A percentile compares a stretch with the other conserved stretches of the same genome.
phyloP scores from a whole-genome alignment of 192 early-diverging fungal species.

The Backusella sp. region DNA sequence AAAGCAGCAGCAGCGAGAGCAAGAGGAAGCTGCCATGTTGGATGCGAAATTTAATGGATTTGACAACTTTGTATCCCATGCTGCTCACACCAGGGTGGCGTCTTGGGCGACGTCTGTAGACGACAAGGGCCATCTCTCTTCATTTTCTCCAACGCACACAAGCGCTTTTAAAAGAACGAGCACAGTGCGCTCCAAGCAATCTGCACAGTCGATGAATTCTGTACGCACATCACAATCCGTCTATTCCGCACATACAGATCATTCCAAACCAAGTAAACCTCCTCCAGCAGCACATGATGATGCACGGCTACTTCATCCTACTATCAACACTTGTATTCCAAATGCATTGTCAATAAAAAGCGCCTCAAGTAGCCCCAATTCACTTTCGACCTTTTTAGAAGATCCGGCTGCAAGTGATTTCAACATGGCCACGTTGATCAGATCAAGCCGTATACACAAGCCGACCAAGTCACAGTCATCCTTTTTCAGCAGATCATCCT shows the following conservation, averaged over 20 bases:
- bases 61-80: constrained; percentile 17
- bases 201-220: not conserved
- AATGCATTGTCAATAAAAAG: not conserved
- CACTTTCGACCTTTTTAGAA: not conserved
- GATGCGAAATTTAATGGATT: constrained; percentile 30
- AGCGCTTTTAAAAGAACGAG: not conserved
- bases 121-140: not conserved
- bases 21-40: constrained; percentile 22
- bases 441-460: constrained; percentile 8
- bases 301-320: not conserved
- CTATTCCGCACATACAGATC: not conserved
- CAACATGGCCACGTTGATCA: not conserved
- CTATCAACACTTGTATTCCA: not conserved
- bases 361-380: not conserved
- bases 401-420: not conserved
- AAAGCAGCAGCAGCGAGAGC: constrained; percentile 1
- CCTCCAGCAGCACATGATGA: not conserved
- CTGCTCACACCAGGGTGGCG: not conserved
- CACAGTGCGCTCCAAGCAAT: not conserved
- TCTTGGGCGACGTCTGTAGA: not conserved
- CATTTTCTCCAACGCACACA: constrained; percentile 1
- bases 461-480: constrained; percentile 27
- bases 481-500: constrained; percentile 14
- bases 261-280: not conserved
- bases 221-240: not conserved